Base-by-base conservation (phyloP, 345 rosid genomes). In the Eucalyptus cloeziana region DNA sequence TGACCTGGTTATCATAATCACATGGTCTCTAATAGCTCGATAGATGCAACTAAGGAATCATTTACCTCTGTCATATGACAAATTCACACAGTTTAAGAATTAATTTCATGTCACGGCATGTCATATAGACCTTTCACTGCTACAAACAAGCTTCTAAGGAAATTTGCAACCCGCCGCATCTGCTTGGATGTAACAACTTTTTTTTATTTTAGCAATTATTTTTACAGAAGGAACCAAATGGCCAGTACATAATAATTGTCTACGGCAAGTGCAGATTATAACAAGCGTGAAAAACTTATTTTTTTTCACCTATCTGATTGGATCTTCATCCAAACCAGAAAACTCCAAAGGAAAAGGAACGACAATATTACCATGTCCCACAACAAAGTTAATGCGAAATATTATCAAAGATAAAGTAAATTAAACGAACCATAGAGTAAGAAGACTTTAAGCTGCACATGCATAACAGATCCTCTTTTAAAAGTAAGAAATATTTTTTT, bases 281-380 rank as follows among this genome's bases (percentile, higher is more conserved):
- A 76, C 85, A 76, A 40, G 47, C 30, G 40, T 15, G 13, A 40
- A 76, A 37, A 76, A 76, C 30, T 40, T 40, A 4, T 40, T 40
- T 11, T 21, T 37, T 40, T 22, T 76, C 85, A 22, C 44, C 16
- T 40, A 40, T 21, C 40, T 6, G 15, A 76, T 40, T 76, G 47
- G 47, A 76, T 76, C 85, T 40, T 40, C 45, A 94, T 89, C 97
- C 95, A 95, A 94, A 93, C 92, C 93, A 88, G 90, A 95, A 90
- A 90, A 87, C 86, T 94, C 98, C 98, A 96, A 95, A 95, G 91
- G 54, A 40, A 5, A 3, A 88, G 91, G 62, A 86, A 89, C 90
- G 56, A 88, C 88, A 90, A 64, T 87, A 87, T 87, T 89, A n/a
- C 60, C 58, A 51, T 30, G 44, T 85, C 81, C 62, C 56, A 50